These are phyloP conservation scores for Ziziphus jujuba DNA, from an alignment of 306 rosid genomes.

Conservation along the genomic window DNA sequence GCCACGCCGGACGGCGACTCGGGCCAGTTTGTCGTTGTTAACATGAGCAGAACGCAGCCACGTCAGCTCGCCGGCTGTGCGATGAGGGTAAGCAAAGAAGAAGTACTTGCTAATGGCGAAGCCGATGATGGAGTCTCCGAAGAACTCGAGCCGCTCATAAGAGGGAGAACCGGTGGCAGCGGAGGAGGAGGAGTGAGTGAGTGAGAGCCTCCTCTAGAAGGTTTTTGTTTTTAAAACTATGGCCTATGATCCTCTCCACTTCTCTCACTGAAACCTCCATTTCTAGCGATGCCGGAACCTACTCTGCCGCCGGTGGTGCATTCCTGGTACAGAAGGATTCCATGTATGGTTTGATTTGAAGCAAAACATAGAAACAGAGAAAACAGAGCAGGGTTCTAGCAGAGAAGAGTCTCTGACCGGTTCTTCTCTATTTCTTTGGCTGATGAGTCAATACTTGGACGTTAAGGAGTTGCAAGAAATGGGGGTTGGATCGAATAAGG, in stretches of 20 bases:
- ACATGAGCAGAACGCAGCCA: conserved; percentile 63
- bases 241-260: conserved; percentile 38
- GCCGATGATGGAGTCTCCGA: conserved; percentile 64
- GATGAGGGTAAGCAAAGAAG: conserved; percentile 38
- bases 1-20: conserved; percentile 57
- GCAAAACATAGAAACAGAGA: too few relatives aligned
- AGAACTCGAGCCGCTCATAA: conserved; percentile 62
- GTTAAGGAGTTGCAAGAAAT: too few relatives aligned
- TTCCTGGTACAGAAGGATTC: too few relatives aligned
- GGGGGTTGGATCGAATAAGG: too few relatives aligned
- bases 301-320: too few relatives aligned
- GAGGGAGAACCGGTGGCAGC: conserved; percentile 8
- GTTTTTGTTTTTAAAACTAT: conserved; percentile 44
- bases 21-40: conserved; percentile 84
- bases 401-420: too few relatives aligned
- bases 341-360: too few relatives aligned
- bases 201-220: conserved; percentile 78
- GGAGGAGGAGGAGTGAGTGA: conserved; percentile 59
- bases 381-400: too few relatives aligned
- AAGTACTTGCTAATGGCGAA: conserved; percentile 50
- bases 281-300: not conserved
- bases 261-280: conserved; percentile 25
- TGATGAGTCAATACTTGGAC: too few relatives aligned
- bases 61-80: conserved; percentile 56
- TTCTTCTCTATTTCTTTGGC: too few relatives aligned